Percentiles rank a stretch among this genome's conserved stretches.
Conservation (phyloP, 2,329 filamentous ascomycete species). For the Aspergillus ustus region DNA sequence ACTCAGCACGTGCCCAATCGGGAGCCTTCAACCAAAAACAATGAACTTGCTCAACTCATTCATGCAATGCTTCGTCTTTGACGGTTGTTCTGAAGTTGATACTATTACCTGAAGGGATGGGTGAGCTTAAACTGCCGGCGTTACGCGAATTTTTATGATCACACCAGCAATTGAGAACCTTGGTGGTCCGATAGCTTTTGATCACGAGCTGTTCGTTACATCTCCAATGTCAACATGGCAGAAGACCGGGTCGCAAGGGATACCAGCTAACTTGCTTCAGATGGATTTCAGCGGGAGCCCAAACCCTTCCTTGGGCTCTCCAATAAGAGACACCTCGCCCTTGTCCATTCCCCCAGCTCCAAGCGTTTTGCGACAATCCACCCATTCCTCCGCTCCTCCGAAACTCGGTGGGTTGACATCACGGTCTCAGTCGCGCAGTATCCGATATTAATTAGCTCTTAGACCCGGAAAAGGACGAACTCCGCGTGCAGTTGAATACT, state of each 20-base stretch:
- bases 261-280: conserved; percentile 23
- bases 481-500: conserved; percentile 87
- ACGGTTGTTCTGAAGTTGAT: neutral
- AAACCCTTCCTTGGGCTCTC: conserved; percentile 64
- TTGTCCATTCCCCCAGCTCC: conserved; percentile 39
- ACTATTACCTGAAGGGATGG: neutral
- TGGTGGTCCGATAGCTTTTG: neutral
- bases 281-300: conserved; percentile 49
- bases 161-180: neutral
- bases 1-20: conserved; percentile 28
- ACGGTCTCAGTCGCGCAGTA: neutral
- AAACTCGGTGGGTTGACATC: conserved; percentile 40
- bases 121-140: neutral
- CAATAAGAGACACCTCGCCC: conserved; percentile 58
- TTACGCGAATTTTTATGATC: neutral
- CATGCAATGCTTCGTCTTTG: conserved; percentile 15
- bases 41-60: conserved; percentile 14
- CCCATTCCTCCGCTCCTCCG: conserved; percentile 38
- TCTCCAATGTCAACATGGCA: neutral
- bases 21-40: conserved; percentile 27
- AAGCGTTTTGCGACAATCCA: conserved; percentile 43
- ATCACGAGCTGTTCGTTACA: conserved; percentile 8
- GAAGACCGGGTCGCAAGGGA: neutral
- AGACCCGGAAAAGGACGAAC: conserved; percentile 68
- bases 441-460: conserved; percentile 14